Conservation (phyloP, 1,284 basidiomycete genomes). For the Coriolopsis trogii region DNA sequence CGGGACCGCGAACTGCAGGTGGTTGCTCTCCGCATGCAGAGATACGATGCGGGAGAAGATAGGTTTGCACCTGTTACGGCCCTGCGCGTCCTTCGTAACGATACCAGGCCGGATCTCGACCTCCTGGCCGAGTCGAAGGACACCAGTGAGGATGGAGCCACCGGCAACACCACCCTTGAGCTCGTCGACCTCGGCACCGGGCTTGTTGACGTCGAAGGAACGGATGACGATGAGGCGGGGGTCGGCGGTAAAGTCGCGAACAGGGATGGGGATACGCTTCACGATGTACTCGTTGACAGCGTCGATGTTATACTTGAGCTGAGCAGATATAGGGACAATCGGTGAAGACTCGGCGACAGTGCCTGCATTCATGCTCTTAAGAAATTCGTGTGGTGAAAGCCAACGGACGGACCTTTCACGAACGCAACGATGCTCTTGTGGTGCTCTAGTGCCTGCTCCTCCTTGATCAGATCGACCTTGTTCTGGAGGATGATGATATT, state of each 20-base stretch:
- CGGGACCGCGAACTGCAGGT: slow-evolving; percentile 94
- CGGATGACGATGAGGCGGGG: slow-evolving; percentile 97
- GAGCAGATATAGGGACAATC: slow-evolving; percentile 98
- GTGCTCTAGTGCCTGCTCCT: slow-evolving; percentile 89
- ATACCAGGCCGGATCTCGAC: slow-evolving; percentile 98
- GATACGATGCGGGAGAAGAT: slow-evolving; percentile 93
- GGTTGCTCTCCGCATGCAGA: slow-evolving; percentile 93
- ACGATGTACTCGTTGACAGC: slow-evolving; percentile 99
- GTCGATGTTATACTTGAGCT: slow-evolving; percentile 99
- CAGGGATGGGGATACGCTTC: slow-evolving; percentile 92
- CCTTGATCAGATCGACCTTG: slow-evolving; percentile 96
- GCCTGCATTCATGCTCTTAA: slow-evolving; percentile 48
- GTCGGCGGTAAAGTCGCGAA: slow-evolving; percentile 90
- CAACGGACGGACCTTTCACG: slow-evolving; percentile 73
- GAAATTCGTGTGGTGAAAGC: background rate
- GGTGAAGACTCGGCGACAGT: slow-evolving; percentile 97
- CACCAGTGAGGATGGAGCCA: slow-evolving; percentile 93
- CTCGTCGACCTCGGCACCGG: slow-evolving; percentile 95
- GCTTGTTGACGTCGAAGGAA: slow-evolving; percentile 99
- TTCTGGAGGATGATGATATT: slow-evolving; percentile 99
- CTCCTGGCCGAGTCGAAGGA: slow-evolving; percentile 89
- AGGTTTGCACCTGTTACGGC: slow-evolving; percentile 90
- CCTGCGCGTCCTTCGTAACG: slow-evolving; percentile 93
- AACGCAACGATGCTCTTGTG: slow-evolving; percentile 92
- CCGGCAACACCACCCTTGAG: slow-evolving; percentile 98